These are phyloP conservation scores for Trypanosoma conorhini DNA, from an alignment of 208 protist genomes.

Conservation along the genomic window DNA sequence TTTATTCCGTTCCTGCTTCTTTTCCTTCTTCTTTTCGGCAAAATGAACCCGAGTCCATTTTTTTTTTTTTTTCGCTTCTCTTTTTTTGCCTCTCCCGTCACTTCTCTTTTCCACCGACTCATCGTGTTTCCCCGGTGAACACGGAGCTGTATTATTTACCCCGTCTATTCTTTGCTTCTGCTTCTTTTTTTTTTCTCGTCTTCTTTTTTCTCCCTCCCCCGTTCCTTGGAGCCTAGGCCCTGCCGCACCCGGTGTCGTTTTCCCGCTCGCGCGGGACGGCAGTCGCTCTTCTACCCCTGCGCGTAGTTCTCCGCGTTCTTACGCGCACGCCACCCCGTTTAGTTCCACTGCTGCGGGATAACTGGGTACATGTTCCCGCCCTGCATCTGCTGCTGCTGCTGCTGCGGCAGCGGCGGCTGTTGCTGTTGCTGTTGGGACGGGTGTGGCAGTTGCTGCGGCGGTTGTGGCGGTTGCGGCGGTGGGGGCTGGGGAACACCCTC, in stretches of 20 bases:
- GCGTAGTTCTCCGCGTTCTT: neutral
- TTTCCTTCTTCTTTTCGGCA: slow-evolving; percentile 2
- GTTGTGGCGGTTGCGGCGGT: slow-evolving; percentile 3
- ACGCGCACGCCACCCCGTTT: neutral
- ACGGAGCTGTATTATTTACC: slow-evolving; percentile 1
- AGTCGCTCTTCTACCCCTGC: neutral
- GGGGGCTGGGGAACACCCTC: slow-evolving; percentile 63
- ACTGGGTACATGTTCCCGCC: slow-evolving; percentile 37
- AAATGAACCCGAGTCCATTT: neutral
- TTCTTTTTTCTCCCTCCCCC: neutral
- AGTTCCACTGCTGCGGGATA: slow-evolving; percentile 44
- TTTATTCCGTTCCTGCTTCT: slow-evolving; percentile 3
- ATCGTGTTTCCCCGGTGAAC: slow-evolving; percentile 11
- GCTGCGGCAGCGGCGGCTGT: slow-evolving; percentile 11
- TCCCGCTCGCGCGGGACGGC: neutral
- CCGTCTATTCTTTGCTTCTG: neutral
- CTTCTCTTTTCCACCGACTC: neutral
- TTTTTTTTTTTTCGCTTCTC: slow-evolving; percentile 13
- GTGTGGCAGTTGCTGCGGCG: slow-evolving; percentile 12
- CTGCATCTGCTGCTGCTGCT: slow-evolving; percentile 23
- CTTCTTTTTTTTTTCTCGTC: neutral
- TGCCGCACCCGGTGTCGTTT: neutral
- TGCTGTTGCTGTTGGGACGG: slow-evolving; percentile 14
- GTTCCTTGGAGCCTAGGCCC: neutral
- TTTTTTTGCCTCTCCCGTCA: neutral